phyloP scores from a whole-genome alignment of 306 rosid genomes.

The Gleditsia sinensis region DNA sequence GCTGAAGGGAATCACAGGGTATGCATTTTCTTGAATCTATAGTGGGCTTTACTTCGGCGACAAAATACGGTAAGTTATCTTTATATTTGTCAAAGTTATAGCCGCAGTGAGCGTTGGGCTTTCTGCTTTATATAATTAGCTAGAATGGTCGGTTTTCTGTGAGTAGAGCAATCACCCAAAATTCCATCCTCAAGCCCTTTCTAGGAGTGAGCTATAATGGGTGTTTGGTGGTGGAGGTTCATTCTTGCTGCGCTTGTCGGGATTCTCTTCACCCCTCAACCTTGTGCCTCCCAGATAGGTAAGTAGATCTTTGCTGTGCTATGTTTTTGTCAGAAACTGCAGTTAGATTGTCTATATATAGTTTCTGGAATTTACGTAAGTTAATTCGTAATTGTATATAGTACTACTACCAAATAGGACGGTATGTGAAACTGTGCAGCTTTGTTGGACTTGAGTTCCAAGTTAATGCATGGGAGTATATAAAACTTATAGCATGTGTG shows the following conservation, averaged over 20 bases:
- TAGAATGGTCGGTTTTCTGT: neutral
- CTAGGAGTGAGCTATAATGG: no score
- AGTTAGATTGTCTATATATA: no score
- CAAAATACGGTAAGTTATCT: no score
- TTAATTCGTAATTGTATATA: no score
- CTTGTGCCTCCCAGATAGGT: slow-evolving; percentile 52
- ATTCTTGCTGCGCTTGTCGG: slow-evolving; percentile 39
- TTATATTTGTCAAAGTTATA: neutral
- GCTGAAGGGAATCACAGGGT: slow-evolving; percentile 25
- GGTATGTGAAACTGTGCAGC: no score
- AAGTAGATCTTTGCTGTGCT: neutral
- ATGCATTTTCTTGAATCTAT: slow-evolving; percentile 41
- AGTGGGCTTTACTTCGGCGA: no score
- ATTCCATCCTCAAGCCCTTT: neutral
- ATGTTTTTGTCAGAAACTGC: neutral
- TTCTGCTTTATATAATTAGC: neutral
- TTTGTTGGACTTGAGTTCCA: no score
- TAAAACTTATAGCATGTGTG: no score
- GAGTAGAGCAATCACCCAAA: neutral
- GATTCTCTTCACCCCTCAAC: slow-evolving; percentile 45
- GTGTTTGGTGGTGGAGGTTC: slow-evolving; percentile 42
- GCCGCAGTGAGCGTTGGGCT: slow-evolving; percentile 32
- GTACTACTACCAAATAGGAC: no score
- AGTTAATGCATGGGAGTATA: no score
- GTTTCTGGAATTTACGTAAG: no score